A percentile compares a stretch with the other conserved stretches of the same genome.
phyloP scores from a whole-genome alignment of 176 grass and related monocot species.

The Canna indica region DNA sequence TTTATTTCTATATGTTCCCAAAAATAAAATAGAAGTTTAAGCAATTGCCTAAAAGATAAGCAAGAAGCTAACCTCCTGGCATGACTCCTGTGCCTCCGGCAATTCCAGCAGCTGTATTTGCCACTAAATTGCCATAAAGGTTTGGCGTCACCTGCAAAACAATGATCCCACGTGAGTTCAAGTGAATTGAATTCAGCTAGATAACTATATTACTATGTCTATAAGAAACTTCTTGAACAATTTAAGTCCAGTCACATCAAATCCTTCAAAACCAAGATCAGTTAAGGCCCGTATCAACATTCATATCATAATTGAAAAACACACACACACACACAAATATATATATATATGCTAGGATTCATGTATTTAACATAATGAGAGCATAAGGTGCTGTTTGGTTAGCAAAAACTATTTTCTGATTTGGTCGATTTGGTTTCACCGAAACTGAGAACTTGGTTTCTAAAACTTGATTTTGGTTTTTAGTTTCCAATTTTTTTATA shows the following conservation, averaged over 20 bases:
- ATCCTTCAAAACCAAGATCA: no score
- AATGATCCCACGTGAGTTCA: not conserved
- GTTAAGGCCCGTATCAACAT: no score
- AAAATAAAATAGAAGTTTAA: not conserved
- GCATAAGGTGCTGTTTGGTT: not conserved
- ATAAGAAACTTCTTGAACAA: not conserved
- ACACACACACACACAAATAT: no score
- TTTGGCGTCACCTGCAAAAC: slow-evolving; percentile 81
- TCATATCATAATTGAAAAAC: not conserved
- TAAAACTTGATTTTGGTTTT: no score
- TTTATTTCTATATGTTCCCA: not conserved
- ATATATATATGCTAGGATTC: no score
- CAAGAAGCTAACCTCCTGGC: slow-evolving; percentile 60
- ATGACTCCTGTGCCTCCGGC: slow-evolving; percentile 91
- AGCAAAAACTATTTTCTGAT: no score
- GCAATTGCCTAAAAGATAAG: not conserved
- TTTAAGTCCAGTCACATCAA: not conserved
- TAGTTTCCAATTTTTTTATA: no score
- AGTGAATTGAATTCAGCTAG: no score
- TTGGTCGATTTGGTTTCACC: no score
- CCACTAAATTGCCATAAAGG: slow-evolving; percentile 96
- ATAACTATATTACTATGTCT: not conserved
- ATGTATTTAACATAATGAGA: not conserved
- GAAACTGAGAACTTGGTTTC: no score
- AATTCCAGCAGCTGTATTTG: slow-evolving; percentile 83